These are phyloP conservation scores for Erigeron canadensis DNA, from an alignment of 129 eudicot genomes.

Conservation along the genomic window DNA sequence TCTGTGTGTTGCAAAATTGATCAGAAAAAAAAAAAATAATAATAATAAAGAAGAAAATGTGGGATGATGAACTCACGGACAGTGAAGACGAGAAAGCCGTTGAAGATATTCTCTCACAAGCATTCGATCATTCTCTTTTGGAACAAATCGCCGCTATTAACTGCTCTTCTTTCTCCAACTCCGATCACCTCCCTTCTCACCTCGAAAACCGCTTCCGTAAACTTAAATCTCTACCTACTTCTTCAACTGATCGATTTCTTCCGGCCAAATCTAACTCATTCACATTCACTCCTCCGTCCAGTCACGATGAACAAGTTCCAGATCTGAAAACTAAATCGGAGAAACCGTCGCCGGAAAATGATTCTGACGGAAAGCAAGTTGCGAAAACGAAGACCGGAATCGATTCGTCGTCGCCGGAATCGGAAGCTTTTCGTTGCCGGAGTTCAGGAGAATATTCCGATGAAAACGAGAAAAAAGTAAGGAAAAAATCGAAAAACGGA, in stretches of 20 bases:
- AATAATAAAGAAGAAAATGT: too few relatives aligned
- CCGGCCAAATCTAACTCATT: too few relatives aligned
- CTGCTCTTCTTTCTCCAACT: too few relatives aligned
- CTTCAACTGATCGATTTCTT: too few relatives aligned
- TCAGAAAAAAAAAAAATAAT: too few relatives aligned
- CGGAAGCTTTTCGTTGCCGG: not conserved
- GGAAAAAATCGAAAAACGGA: constrained; percentile 23
- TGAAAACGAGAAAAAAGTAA: constrained; percentile 8
- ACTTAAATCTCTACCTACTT: too few relatives aligned
- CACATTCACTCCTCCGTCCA: too few relatives aligned
- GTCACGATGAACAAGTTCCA: too few relatives aligned
- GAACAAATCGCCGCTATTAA: constrained; percentile 40
- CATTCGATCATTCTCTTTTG: constrained; percentile 43
- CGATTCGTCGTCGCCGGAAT: constrained; percentile 2
- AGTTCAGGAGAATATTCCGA: constrained; percentile 16
- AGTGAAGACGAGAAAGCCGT: constrained; percentile 55
- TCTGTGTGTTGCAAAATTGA: too few relatives aligned
- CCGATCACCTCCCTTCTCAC: too few relatives aligned
- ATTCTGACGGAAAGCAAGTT: constrained; percentile 22
- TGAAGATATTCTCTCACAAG: constrained; percentile 48
- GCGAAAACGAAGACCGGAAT: not conserved
- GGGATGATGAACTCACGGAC: constrained; percentile 47
- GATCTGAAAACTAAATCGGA: too few relatives aligned
- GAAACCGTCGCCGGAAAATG: not conserved
- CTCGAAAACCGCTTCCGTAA: too few relatives aligned